Evolutionary conservation across 371 early-diverging fungal genomes (phyloP), one percentile per base, ranked within the genome.

Genomic region (Mortierella sp.): DNA sequence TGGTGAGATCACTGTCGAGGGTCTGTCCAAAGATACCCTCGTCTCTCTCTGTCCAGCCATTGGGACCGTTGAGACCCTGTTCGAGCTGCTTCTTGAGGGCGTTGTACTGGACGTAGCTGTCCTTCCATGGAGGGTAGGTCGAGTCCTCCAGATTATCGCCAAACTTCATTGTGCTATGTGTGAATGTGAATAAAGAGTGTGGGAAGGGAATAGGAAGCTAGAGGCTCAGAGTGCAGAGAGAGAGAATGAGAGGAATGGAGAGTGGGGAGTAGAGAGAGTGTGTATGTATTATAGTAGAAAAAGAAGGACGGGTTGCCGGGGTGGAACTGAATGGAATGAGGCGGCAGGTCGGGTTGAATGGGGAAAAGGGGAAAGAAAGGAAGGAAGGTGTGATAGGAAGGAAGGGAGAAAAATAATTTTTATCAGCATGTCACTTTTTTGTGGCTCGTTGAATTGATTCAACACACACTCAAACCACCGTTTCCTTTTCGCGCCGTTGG

Each of bases 1-100:
- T 98, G 72, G 96, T 96, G 24, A 98, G 92, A 85, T 98, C 98
- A 58, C 93, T 90, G 70, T 96, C 97, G 6, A 97, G 86, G 29
- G 88, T 85, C 83, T 95, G 93, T 13, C 97, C 94, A 89, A 98
- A 97, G 73, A 91, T 91, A 19, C 94, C 90, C 81, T 98, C 98
- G 55, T 92, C 92, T 48, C 91, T 91, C 79, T 93, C 95, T 1
- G 92, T 92, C 90, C 91, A 92, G 14, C 83, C 83, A 47, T 76
- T 63, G 22, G 79, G 76, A 65, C 76, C 79, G 67, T 64, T 65
- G 24, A 83, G 68, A 24, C 83, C 83, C 50, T 88, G 89, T 78
- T 94, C 94, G 61, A 95, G 90, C 67, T 87, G 91, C 40, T 88
- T 88, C 86, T 95, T 96, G 74, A 96, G 88, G 29, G 88, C 91